These are phyloP conservation scores for Lyophyllum decastes DNA, from an alignment of 768 basidiomycete species.

Conservation along the genomic window DNA sequence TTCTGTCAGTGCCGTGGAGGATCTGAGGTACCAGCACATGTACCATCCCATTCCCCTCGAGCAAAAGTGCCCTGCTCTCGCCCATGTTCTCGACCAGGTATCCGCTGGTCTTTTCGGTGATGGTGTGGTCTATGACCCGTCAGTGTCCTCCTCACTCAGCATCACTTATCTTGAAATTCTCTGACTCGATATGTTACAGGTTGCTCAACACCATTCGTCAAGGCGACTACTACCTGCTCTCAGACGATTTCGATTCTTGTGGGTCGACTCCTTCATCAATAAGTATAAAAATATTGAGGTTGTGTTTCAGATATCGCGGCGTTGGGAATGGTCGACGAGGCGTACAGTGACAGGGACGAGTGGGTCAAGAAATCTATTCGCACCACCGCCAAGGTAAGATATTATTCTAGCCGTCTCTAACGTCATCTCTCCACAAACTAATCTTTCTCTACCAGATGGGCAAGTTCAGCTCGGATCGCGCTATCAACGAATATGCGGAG, in stretches of 20 bases:
- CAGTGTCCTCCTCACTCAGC: slow-evolving; percentile 28
- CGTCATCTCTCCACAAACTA: not conserved
- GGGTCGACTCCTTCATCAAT: slow-evolving; percentile 22
- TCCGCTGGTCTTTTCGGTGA: slow-evolving; percentile 83
- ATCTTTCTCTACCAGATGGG: slow-evolving; percentile 64
- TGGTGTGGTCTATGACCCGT: slow-evolving; percentile 82
- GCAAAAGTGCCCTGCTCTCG: slow-evolving; percentile 81
- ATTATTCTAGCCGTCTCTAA: not conserved
- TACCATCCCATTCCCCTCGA: slow-evolving; percentile 84
- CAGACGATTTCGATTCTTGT: slow-evolving; percentile 96
- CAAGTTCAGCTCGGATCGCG: slow-evolving; percentile 94
- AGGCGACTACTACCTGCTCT: slow-evolving; percentile 77
- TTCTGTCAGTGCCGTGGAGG: slow-evolving; percentile 65
- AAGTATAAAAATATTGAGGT: not conserved
- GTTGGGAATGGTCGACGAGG: slow-evolving; percentile 83
- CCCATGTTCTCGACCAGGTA: slow-evolving; percentile 75
- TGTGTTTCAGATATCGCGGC: slow-evolving; percentile 69
- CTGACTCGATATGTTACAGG: slow-evolving; percentile 32
- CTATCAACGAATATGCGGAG: slow-evolving; percentile 91
- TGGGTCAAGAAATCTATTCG: slow-evolving; percentile 93
- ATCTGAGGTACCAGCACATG: slow-evolving; percentile 81
- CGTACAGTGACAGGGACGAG: slow-evolving; percentile 77
- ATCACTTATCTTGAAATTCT: slow-evolving; percentile 5
- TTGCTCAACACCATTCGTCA: slow-evolving; percentile 76
- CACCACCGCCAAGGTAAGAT: slow-evolving; percentile 70